Base-by-base conservation (phyloP, 305 asterid genomes). In the Fraxinus platypoda region DNA sequence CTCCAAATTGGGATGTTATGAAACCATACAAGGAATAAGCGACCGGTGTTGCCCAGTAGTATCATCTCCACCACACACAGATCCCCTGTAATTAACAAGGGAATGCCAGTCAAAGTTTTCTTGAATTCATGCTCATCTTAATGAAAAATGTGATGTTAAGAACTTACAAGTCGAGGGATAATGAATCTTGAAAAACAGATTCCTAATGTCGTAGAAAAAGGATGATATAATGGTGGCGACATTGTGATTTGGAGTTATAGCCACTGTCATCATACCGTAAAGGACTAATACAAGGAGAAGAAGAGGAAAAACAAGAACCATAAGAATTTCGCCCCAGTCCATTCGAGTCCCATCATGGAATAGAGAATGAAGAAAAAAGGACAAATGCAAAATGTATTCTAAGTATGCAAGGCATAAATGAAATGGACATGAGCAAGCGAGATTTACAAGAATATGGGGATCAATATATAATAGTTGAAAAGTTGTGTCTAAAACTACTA, bases 61-160 rank as follows among this genome's bases (percentile, higher is more conserved):
- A 89, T 91, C 94, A 91, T 78, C 90, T 83, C 89, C 89, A 86
- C 93, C 93, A 91, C 1, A 85, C 13, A 0, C 91, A 92, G 3
- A 89, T 87, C 11, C 85, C 83, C 92, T 88, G 91, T 78, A 19
- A 4, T 11, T 2, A 5, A 26, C 77, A 74, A 12, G 1, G 33
- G 30, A 70, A 59, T 75, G 3, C 15, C n/a, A 23, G 59, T 75
- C 9, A 75, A 33, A 75, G 26, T 70, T 38, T 62, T 62, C 68
- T 76, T 17, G 71, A 15, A 19, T 73, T 46, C 21, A 15, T 31
- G 19, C 11, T 17, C n/a, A 8, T n/a, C 49, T n/a, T 46, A 57
- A 70, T 37, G 26, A 19, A 34, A 41, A 28, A 49, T 28, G 9
- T 25, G 30, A 11, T 83, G 52, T 57, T 35, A 74, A 26, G 75